Base-by-base conservation (phyloP, 306 rosid species). In the Trifolium fragiferum region DNA sequence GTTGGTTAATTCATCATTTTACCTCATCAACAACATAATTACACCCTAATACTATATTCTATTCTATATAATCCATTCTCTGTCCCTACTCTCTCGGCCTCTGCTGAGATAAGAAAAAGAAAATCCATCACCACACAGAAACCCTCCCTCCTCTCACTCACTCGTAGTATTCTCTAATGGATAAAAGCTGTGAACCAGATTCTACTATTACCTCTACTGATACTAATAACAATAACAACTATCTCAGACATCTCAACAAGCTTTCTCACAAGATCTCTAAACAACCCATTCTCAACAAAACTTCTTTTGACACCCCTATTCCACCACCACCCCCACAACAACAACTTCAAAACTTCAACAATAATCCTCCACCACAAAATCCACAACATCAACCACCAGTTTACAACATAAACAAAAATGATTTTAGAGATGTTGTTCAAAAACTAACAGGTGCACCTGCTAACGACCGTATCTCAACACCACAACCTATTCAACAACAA, bases 401-500 rank as follows among this genome's bases (percentile, higher is more conserved):
- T 7, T 95, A 95, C 80, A 95, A 95, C 81, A 95, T 95, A 80
- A 95, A 90, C 92, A 95, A 95, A 82, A 95, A 83, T 44, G 99
- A 95, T 43, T 95, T 95, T 87, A 77, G 99, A 13, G 98, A 95
- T 14, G 97, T 92, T 4, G 99, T 95, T 23, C 99, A 95, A 86
- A 95, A 89, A 84, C 97, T 95, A 32, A 95, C 98, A 1, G 98
- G 99, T 5, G 92, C 99, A 3, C 99, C 99, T 32, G 96, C 96
- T 1, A 96, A 92, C 23, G 97, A 90, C 49, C 94, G 97, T 18
- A 89, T 89, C 76, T 74, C 88, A 4, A 82, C 85, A 18, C 93
- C 99, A 0, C 92, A 92, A 3, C 97, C 96, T 12, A 84, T 91
- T 78, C 93, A 92, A 19, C 93, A 83, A 3, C 93, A 83, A 2